phyloP scores from a whole-genome alignment of 345 rosid species.

The Eucalyptus tenuipes region DNA sequence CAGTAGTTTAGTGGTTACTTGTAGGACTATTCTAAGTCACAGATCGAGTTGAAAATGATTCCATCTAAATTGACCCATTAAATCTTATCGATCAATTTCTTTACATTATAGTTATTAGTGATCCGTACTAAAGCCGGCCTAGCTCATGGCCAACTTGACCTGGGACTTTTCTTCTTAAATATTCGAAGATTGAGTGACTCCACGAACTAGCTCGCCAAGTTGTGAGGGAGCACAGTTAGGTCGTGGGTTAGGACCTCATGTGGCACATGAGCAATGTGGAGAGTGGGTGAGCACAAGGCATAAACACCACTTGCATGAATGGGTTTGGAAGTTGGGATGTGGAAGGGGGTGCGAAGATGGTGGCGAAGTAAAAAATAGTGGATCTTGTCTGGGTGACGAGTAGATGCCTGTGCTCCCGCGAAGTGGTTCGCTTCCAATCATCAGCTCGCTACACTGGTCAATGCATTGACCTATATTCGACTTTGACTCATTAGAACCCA shows the following conservation, averaged over 20 bases:
- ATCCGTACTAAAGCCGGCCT: too few species aligned
- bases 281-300: background rate
- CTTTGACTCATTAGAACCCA: background rate
- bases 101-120: background rate
- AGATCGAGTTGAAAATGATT: too few species aligned
- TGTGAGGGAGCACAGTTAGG: background rate
- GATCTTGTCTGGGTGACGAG: background rate
- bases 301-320: background rate
- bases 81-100: too few species aligned
- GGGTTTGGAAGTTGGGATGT: background rate
- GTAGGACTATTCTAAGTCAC: background rate
- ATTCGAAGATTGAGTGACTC: background rate
- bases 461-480: background rate
- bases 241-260: background rate
- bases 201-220: background rate
- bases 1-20: background rate
- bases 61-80: background rate
- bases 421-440: background rate
- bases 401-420: background rate
- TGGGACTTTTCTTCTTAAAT: too few species aligned
- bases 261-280: background rate
- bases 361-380: background rate
- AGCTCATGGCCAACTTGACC: background rate
- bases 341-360: background rate
- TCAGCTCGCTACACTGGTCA: background rate